Evolutionary conservation across 1,139 yeast genomes (phyloP).

Genomic region (Candida sanyaensis): DNA sequence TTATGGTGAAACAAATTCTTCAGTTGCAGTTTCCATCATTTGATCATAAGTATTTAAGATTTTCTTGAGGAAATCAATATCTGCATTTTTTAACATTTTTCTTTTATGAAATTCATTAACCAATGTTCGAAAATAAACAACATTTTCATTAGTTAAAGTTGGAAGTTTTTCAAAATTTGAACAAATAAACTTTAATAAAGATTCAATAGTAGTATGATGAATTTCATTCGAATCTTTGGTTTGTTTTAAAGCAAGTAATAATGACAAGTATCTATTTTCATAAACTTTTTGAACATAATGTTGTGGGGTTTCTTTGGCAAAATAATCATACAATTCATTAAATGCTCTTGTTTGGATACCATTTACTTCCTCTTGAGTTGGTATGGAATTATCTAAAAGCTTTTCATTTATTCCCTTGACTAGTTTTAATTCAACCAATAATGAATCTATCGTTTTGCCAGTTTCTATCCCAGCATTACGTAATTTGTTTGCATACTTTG

Average conservation of each 20-base stretch:
- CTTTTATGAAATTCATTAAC: slow-evolving; percentile 10
- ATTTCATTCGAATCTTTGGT: slow-evolving; percentile 11
- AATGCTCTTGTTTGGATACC: slow-evolving; percentile 1
- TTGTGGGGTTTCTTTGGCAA: background rate
- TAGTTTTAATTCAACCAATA: slow-evolving; percentile 9
- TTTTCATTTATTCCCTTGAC: slow-evolving; percentile 10
- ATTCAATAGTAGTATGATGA: slow-evolving; percentile 1
- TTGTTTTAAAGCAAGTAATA: slow-evolving; percentile 6
- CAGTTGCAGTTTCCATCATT: slow-evolving; percentile 1
- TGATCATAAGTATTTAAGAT: slow-evolving; percentile 3
- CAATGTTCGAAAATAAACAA: slow-evolving; percentile 6
- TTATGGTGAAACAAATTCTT: background rate
- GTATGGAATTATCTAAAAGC: background rate
- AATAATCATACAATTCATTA: background rate
- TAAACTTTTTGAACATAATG: slow-evolving; percentile 9
- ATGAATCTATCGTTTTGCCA: slow-evolving; percentile 6
- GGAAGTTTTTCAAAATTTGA: slow-evolving; percentile 5
- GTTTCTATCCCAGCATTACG: slow-evolving; percentile 7
- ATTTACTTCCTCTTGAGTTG: slow-evolving; percentile 1
- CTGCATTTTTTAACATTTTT: slow-evolving; percentile 5
- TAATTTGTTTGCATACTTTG: slow-evolving; percentile 9
- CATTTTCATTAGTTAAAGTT: slow-evolving; percentile 5
- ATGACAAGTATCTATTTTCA: slow-evolving; percentile 9
- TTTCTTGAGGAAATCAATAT: slow-evolving; percentile 7
- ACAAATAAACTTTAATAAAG: slow-evolving; percentile 5